These are phyloP conservation scores for Collybia nuda DNA, from an alignment of 768 basidiomycete genomes.

Conservation along the genomic window DNA sequence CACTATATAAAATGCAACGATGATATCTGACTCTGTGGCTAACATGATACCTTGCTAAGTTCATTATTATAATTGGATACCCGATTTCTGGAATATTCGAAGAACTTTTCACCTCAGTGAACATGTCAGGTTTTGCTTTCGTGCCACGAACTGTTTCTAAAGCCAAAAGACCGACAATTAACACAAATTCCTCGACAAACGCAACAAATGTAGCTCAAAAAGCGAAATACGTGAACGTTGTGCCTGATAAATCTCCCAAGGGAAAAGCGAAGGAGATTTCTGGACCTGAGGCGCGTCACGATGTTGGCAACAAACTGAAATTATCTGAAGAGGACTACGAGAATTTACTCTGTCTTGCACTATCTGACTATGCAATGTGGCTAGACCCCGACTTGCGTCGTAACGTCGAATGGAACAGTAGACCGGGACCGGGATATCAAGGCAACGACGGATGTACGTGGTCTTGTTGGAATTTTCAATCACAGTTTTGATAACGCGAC, in stretches of 20 bases:
- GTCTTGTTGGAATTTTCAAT: background rate
- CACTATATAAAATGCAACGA: too few relatives aligned
- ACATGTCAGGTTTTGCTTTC: slow-evolving; percentile 38
- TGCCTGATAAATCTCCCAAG: too few relatives aligned
- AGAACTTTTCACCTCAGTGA: too few relatives aligned
- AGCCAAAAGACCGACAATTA: slow-evolving; percentile 16
- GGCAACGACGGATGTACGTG: slow-evolving; percentile 43
- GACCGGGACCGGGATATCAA: slow-evolving; percentile 1
- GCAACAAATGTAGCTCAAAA: background rate
- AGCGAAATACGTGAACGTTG: slow-evolving; percentile 6
- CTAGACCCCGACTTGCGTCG: slow-evolving; percentile 52
- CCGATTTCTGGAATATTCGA: too few relatives aligned
- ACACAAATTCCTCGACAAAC: background rate
- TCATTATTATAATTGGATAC: too few relatives aligned
- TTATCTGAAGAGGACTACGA: slow-evolving; percentile 44
- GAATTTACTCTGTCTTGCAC: slow-evolving; percentile 50
- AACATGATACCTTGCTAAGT: too few relatives aligned
- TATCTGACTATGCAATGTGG: slow-evolving; percentile 78
- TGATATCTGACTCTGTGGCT: too few relatives aligned
- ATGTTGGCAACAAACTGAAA: slow-evolving; percentile 11
- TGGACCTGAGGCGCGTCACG: background rate
- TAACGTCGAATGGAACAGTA: slow-evolving; percentile 39
- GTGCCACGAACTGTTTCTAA: slow-evolving; percentile 47
- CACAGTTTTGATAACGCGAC: background rate
- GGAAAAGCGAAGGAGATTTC: background rate